Evolutionary conservation across 306 rosid genomes (phyloP).

Genomic region (Ziziphus jujuba): DNA sequence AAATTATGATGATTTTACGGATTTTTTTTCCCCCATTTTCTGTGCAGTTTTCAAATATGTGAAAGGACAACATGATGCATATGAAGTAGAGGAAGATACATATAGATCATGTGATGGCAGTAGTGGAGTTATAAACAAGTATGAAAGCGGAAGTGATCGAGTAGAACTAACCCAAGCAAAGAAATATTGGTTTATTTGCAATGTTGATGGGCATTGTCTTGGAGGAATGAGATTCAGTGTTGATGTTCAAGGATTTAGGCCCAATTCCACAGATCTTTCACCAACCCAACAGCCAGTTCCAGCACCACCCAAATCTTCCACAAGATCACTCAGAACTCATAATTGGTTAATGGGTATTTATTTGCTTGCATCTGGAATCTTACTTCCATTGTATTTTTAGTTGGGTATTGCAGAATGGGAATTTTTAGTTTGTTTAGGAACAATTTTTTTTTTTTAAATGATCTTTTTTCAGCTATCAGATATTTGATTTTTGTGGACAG

Average conservation of each 20-base stretch:
- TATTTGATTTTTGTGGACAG: too few relatives aligned
- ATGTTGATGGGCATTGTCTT: slow-evolving; percentile 37
- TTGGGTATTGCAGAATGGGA: background rate
- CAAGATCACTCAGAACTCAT: background rate
- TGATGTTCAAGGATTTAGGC: slow-evolving; percentile 17
- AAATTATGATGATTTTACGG: background rate
- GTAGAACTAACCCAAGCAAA: slow-evolving; percentile 29
- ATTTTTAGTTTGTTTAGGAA: too few relatives aligned
- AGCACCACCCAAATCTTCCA: slow-evolving; percentile 12
- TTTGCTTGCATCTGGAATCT: slow-evolving; percentile 1
- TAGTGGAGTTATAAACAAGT: slow-evolving; percentile 29
- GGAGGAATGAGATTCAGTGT: slow-evolving; percentile 40
- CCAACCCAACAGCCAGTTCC: slow-evolving; percentile 14
- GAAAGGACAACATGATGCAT: slow-evolving; percentile 30
- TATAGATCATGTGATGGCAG: slow-evolving; percentile 36
- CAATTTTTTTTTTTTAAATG: too few relatives aligned
- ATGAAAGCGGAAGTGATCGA: slow-evolving; percentile 38
- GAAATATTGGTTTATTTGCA: slow-evolving; percentile 42
- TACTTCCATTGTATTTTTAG: background rate
- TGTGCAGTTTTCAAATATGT: slow-evolving; percentile 37
- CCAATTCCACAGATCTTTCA: slow-evolving; percentile 2
- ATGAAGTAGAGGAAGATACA: slow-evolving; percentile 31
- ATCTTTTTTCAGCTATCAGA: too few relatives aligned
- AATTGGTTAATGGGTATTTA: slow-evolving; percentile 15
- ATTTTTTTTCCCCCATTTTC: background rate